Evolutionary conservation across 2,329 filamentous ascomycete species (phyloP).

Genomic region (Venturia pyrina): DNA sequence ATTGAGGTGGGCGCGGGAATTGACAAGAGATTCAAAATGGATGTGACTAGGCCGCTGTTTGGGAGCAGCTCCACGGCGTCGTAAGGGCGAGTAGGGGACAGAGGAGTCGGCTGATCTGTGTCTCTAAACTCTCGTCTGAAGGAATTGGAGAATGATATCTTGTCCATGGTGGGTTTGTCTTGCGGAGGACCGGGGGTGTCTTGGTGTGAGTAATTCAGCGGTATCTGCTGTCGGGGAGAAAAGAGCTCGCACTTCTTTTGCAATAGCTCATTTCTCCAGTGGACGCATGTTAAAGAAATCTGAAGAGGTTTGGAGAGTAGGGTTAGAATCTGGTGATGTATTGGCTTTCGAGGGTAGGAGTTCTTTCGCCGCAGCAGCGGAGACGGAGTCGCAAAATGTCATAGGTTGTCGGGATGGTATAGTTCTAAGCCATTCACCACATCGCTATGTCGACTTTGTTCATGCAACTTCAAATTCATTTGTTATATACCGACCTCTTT

Average conservation of each 20-base stretch:
- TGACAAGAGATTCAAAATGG: conserved; percentile 7
- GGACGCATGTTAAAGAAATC: background rate
- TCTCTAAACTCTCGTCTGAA: conserved; percentile 3
- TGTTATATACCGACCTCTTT: background rate
- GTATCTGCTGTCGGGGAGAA: background rate
- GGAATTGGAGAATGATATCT: background rate
- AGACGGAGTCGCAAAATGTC: background rate
- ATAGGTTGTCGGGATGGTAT: background rate
- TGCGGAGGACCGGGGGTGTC: background rate
- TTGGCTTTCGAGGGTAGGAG: no score
- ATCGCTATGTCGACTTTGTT: background rate
- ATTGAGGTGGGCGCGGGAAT: conserved; percentile 1
- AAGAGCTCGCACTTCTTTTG: background rate
- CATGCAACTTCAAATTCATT: background rate
- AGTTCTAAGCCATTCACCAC: background rate
- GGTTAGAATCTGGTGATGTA: background rate
- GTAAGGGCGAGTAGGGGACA: conserved; percentile 1
- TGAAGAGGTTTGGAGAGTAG: background rate
- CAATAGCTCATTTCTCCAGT: background rate
- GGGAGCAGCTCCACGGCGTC: conserved; percentile 9
- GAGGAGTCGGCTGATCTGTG: background rate
- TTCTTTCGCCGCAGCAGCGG: no score
- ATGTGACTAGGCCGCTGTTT: background rate
- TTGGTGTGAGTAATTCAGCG: background rate
- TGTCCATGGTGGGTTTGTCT: background rate